Conservation (phyloP, 768 basidiomycete genomes). For the Russula emetica region DNA sequence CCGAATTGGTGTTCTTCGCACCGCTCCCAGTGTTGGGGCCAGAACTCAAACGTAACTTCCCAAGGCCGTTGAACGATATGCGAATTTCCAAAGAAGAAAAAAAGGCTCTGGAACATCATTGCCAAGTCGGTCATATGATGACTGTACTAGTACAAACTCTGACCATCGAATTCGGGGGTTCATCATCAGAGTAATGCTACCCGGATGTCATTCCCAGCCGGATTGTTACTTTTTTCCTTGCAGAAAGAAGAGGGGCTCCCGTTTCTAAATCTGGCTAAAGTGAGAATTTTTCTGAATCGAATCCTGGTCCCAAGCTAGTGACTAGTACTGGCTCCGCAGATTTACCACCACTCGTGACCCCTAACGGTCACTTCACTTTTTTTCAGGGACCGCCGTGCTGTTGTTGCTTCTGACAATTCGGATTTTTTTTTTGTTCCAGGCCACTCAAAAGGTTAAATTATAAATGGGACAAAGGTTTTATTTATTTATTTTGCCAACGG, state of each 20-base stretch:
- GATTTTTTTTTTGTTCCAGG: conserved; percentile 30
- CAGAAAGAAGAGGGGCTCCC: conserved; percentile 48
- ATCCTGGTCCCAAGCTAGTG: background rate
- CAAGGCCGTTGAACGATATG: conserved; percentile 39
- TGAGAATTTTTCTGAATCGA: conserved; percentile 32
- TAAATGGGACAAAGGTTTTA: conserved; percentile 23
- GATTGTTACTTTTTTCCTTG: conserved; percentile 56
- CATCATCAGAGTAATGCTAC: conserved; percentile 48
- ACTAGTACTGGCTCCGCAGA: conserved; percentile 33
- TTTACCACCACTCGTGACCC: conserved; percentile 36
- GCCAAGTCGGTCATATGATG: conserved; percentile 41
- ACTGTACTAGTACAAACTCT: conserved; percentile 1
- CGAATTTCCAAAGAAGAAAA: conserved; percentile 42
- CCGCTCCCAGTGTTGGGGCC: conserved; percentile 61
- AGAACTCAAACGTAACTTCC: conserved; percentile 63
- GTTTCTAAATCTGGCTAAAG: conserved; percentile 65
- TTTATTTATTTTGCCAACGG: conserved; percentile 32
- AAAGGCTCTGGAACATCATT: conserved; percentile 50
- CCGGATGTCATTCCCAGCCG: conserved; percentile 61
- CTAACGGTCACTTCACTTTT: conserved; percentile 39
- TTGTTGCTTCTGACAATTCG: conserved; percentile 41
- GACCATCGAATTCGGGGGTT: conserved; percentile 16
- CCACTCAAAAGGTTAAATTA: conserved; percentile 44
- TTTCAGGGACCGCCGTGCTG: conserved; percentile 41
- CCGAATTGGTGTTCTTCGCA: conserved; percentile 42